Percentiles rank a stretch among this genome's conserved stretches.
Evolutionary conservation across 352 stramenopile genomes (phyloP).

Genomic region (Phytophthora sansomeana): DNA sequence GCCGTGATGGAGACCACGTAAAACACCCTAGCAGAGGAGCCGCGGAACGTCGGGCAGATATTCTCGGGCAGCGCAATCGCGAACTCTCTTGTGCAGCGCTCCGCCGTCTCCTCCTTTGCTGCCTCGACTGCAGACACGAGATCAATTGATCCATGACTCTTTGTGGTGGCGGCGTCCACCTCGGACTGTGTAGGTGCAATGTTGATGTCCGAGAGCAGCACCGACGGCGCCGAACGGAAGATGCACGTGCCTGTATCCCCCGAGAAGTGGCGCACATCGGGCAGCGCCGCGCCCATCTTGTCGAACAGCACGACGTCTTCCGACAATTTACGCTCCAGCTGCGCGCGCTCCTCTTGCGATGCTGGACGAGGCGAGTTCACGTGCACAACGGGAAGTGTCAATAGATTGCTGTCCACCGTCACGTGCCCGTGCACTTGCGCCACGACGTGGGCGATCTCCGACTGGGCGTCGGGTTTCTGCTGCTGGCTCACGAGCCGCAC

Average conservation of each 20-base stretch:
- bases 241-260: slow-evolving; percentile 68
- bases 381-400: slow-evolving; percentile 92
- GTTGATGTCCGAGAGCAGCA: slow-evolving; percentile 69
- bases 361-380: slow-evolving; percentile 76
- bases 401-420: slow-evolving; percentile 92
- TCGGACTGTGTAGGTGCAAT: slow-evolving; percentile 53
- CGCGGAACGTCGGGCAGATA: slow-evolving; percentile 66
- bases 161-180: slow-evolving; percentile 14
- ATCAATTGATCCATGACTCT: slow-evolving; percentile 11
- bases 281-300: slow-evolving; percentile 30
- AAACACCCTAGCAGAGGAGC: slow-evolving; percentile 63
- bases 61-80: slow-evolving; percentile 56
- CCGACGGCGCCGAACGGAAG: slow-evolving; percentile 55
- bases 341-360: slow-evolving; percentile 26
- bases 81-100: slow-evolving; percentile 60
- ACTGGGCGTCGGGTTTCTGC: slow-evolving; percentile 30
- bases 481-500: slow-evolving; percentile 52
- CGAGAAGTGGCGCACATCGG: slow-evolving; percentile 60
- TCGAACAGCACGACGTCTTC: slow-evolving; percentile 39
- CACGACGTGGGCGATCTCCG: slow-evolving; percentile 61
- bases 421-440: slow-evolving; percentile 80
- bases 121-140: slow-evolving; percentile 16
- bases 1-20: slow-evolving; percentile 70
- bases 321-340: slow-evolving; percentile 29
- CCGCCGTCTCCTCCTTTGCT: slow-evolving; percentile 41